phyloP scores from a whole-genome alignment of 148 eudicot species.

The Rhododendron henanense region DNA sequence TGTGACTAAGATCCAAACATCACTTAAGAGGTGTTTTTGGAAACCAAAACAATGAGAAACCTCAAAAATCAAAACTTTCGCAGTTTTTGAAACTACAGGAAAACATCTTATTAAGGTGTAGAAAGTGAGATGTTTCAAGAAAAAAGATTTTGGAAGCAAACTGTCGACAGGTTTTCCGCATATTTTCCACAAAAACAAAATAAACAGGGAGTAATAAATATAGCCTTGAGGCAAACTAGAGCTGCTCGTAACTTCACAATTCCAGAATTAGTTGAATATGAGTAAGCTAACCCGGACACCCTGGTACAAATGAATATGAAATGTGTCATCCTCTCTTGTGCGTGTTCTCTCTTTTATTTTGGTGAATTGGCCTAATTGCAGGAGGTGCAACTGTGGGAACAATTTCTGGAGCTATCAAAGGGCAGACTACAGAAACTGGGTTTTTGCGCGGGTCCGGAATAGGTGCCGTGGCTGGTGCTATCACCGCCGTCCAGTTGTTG shows the following conservation, averaged over 20 bases:
- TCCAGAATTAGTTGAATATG: background rate
- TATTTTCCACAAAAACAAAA: background rate
- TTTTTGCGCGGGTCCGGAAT: slow-evolving; percentile 61
- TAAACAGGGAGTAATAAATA: background rate
- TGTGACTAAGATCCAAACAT: background rate
- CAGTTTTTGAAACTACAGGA: background rate
- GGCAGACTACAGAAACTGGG: slow-evolving; percentile 91
- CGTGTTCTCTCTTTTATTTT: background rate
- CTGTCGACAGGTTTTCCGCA: background rate
- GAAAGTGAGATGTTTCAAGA: background rate
- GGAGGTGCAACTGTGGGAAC: slow-evolving; percentile 79
- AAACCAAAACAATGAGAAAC: background rate
- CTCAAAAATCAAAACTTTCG: background rate
- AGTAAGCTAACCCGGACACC: background rate
- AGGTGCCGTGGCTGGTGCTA: slow-evolving; percentile 70
- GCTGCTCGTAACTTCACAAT: too few relatives aligned
- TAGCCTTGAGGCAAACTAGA: background rate
- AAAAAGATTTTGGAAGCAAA: background rate
- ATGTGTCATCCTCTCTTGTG: background rate
- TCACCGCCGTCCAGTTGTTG: slow-evolving; percentile 70
- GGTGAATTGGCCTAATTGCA: slow-evolving; percentile 8
- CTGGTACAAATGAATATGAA: background rate
- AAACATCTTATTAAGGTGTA: background rate
- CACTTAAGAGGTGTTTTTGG: background rate
- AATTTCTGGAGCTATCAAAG: slow-evolving; percentile 78